A percentile compares a stretch with the other conserved stretches of the same genome.
phyloP scores from a whole-genome alignment of 2,329 filamentous ascomycete species.

The Nemania abortiva region DNA sequence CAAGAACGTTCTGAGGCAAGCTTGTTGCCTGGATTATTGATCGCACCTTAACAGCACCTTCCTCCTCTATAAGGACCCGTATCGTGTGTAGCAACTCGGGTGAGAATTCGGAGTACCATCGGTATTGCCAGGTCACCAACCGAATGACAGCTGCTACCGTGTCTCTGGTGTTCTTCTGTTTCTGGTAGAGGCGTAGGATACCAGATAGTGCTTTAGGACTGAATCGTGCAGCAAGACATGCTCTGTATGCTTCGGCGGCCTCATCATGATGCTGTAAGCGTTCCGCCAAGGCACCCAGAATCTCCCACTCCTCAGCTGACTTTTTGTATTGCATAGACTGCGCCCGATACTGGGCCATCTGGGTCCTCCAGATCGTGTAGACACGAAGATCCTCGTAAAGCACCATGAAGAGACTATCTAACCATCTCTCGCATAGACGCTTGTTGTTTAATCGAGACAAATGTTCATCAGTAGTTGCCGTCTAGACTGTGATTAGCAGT shows the following conservation, averaged over 20 bases:
- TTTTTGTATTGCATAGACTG: constrained; percentile 97
- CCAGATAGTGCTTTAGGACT: constrained; percentile 92
- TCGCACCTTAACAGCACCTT: constrained; percentile 95
- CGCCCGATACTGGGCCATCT: constrained; percentile 94
- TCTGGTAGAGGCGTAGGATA: constrained; percentile 83
- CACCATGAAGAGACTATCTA: constrained; percentile 99
- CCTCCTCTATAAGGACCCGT: constrained; percentile 93
- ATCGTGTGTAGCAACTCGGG: constrained; percentile 89
- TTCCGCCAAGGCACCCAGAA: constrained; percentile 91
- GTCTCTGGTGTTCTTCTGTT: constrained; percentile 81
- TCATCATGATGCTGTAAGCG: constrained; percentile 93
- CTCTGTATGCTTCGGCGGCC: constrained; percentile 91
- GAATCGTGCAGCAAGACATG: constrained; percentile 88
- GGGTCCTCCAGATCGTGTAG: constrained; percentile 99
- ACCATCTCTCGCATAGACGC: constrained; percentile 94
- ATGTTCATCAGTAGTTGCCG: constrained; percentile 74
- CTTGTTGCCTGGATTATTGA: constrained; percentile 98
- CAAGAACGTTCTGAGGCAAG: constrained; percentile 90
- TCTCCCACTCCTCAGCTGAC: constrained; percentile 97
- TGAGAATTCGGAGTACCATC: constrained; percentile 99
- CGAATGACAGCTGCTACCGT: constrained; percentile 88
- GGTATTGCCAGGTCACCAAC: constrained; percentile 96
- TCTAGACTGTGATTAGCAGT: constrained; percentile 57
- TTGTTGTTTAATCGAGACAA: constrained; percentile 97
- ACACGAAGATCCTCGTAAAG: constrained; percentile 97